Base-by-base conservation (phyloP, 192 early-diverging fungal genomes). In the Coemansia sp. region DNA sequence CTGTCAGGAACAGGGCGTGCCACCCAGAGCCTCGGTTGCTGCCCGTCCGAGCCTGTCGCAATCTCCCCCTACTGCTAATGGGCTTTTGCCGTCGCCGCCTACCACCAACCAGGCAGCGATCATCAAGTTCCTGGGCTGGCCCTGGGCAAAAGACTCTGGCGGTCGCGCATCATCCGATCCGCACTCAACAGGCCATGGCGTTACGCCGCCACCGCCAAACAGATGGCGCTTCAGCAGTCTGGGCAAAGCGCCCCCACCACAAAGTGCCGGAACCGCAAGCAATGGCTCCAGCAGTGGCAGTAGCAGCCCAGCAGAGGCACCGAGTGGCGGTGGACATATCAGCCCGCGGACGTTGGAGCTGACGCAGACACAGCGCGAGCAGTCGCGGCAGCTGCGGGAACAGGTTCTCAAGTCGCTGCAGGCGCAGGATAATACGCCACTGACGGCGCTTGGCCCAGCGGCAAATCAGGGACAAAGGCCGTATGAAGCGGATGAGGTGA, bases 101-200 rank as follows among this genome's bases (percentile, higher is more conserved):
- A 51, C 48, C 21, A 53, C 61, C 9, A 66, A 53, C 26, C 65
- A 72, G 19, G 59, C 57, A 23, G 62, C 62, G 0, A 60, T 69
- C 3, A 62, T 67, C 44, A 69, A 67, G 65, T 67, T 79, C 26
- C 59, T 79, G 30, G 76, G 71, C 32, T 79, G 76, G 76, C 76
- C 67, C 7, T 79, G 76, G 76, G 38, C 55, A 67, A 78, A 65
- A 24, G 65, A 78, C 57, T 7, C 24, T 14, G 14, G 38, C 38
- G 16, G 38, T 3, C 12, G 8, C 47, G 14, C 16, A 38, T 3
- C 25, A 50, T 6, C 28, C 51, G 8, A 22, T 49, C 0, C 19
- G 38, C 49, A 18, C 56, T 9, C 55, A 51, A 2, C 50, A 23
- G 22, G 24, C 19, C 9, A 19, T 22, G 22, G 22, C 22, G 26